phyloP scores from a whole-genome alignment of 2,329 filamentous ascomycete species.

The Colletotrichum sp. region DNA sequence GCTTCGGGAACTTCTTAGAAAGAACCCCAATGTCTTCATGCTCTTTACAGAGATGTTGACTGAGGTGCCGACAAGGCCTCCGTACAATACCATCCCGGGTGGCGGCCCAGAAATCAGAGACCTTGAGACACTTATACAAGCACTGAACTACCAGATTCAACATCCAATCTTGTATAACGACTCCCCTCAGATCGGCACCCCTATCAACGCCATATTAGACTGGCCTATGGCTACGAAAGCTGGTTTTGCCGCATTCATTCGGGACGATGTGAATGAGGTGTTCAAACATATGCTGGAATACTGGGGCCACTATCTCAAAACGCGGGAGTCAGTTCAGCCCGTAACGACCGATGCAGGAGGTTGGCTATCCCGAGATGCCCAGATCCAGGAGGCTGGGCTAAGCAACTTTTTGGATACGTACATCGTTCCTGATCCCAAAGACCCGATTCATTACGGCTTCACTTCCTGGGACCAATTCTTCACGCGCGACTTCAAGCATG shows the following conservation, averaged over 20 bases:
- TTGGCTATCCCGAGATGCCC: neutral
- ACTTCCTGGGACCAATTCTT: neutral
- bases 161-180: no score
- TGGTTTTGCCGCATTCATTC: neutral
- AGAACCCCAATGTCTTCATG: neutral
- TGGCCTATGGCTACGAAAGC: neutral
- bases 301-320: neutral
- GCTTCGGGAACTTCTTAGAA: no score
- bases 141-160: neutral
- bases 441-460: neutral
- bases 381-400: neutral
- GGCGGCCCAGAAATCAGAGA: neutral
- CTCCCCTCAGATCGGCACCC: neutral
- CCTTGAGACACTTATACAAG: neutral
- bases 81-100: neutral
- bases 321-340: no score
- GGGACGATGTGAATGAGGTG: neutral
- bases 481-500: neutral
- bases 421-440: neutral
- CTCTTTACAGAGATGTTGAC: neutral
- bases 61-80: neutral
- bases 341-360: neutral
- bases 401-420: neutral
- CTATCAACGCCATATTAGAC: neutral
- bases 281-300: neutral